Conservation (phyloP, 1,139 yeast species). For the Nakaseomyces glabratus region DNA sequence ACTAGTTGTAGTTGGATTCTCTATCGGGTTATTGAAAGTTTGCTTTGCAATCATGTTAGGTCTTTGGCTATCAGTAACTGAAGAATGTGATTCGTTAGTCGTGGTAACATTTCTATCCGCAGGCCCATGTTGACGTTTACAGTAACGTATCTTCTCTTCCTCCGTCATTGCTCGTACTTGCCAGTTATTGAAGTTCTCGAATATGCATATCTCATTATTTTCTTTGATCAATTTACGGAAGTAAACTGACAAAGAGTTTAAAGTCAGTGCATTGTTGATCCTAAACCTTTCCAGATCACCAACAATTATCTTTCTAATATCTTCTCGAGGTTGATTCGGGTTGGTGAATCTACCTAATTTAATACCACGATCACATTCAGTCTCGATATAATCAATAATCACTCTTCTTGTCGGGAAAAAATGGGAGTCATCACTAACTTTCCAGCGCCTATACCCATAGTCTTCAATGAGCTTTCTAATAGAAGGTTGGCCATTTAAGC, state of each 20-base stretch:
- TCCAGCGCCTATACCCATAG: constrained; percentile 33
- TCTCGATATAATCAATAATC: constrained; percentile 30
- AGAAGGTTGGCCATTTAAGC: constrained; percentile 30
- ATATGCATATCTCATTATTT: constrained; percentile 28
- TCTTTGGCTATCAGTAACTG: neutral
- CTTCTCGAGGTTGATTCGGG: constrained; percentile 26
- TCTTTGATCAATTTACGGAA: constrained; percentile 28
- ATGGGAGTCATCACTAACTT: constrained; percentile 32
- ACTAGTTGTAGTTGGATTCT: constrained; percentile 3
- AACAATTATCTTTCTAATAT: constrained; percentile 27
- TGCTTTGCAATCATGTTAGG: constrained; percentile 6
- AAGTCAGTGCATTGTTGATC: constrained; percentile 27
- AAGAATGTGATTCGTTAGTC: neutral
- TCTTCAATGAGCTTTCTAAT: constrained; percentile 28
- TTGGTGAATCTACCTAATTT: constrained; percentile 26
- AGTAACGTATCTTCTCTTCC: constrained; percentile 27
- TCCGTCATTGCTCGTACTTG: constrained; percentile 26
- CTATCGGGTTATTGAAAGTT: constrained; percentile 5
- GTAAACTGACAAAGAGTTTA: constrained; percentile 29
- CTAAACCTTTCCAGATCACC: constrained; percentile 31
- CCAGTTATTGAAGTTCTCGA: constrained; percentile 28
- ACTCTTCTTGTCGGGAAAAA: constrained; percentile 32
- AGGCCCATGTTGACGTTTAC: constrained; percentile 24
- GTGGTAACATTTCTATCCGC: neutral
- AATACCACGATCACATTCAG: constrained; percentile 28